Evolutionary conservation across 2,329 filamentous ascomycete genomes (phyloP).

Genomic region (Dactylellina haptotyla): DNA sequence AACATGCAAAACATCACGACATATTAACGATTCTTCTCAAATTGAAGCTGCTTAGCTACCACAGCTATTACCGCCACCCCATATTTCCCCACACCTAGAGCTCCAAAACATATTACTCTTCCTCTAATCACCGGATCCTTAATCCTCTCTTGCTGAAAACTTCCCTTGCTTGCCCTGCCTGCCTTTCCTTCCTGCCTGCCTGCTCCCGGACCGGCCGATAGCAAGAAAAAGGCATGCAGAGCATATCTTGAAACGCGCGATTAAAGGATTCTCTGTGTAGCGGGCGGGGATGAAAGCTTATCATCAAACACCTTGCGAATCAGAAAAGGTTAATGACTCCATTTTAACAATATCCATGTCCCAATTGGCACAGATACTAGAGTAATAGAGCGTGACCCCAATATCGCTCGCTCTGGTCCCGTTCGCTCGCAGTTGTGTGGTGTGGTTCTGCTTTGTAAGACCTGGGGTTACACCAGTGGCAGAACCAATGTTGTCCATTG

Average conservation of each 20-base stretch:
- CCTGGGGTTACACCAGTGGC: conserved; percentile 40
- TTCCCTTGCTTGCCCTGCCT: not conserved
- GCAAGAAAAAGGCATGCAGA: not conserved
- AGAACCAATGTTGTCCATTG: conserved; percentile 12
- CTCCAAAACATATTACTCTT: not conserved
- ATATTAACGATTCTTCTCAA: not conserved
- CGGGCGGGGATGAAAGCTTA: not conserved
- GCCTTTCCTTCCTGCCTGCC: conserved; percentile 1
- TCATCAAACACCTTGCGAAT: not conserved
- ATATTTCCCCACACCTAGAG: not conserved
- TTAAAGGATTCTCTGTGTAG: not conserved
- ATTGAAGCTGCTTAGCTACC: not conserved
- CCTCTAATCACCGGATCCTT: not conserved
- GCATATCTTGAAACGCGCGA: conserved; percentile 39
- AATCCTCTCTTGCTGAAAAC: not conserved
- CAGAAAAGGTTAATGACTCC: not conserved
- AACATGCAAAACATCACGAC: no score
- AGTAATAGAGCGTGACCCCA: not conserved
- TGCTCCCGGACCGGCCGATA: conserved; percentile 19
- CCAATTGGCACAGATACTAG: not conserved
- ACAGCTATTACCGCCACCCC: not conserved
- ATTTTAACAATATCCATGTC: conserved; percentile 35
- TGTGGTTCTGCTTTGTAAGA: not conserved
- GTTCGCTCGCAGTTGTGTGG: not conserved
- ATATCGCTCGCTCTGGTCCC: conserved; percentile 29